phyloP scores from a whole-genome alignment of 78 protist species.

The Ministeria vibrans region DNA sequence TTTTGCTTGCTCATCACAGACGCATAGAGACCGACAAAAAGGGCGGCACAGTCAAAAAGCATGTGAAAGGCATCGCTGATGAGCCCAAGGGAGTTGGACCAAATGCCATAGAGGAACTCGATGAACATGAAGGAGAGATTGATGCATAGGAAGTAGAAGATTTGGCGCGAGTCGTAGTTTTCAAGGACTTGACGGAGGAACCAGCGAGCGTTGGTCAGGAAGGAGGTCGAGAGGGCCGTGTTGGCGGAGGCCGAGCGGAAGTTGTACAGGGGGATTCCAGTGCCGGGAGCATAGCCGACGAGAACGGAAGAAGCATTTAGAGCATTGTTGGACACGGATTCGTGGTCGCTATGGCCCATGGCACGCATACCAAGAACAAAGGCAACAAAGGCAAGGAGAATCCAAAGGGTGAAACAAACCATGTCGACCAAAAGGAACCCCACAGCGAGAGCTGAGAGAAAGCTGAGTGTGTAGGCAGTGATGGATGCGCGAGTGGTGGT shows the following conservation, averaged over 20 bases:
- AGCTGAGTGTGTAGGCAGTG: background rate
- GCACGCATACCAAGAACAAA: background rate
- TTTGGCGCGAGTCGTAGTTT: conserved; percentile 35
- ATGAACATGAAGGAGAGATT: conserved; percentile 79
- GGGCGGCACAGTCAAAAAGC: conserved; percentile 86
- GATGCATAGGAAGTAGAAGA: conserved; percentile 67
- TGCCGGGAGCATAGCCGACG: background rate
- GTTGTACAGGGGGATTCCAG: background rate
- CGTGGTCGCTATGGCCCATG: background rate
- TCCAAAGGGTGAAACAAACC: background rate
- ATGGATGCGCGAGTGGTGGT: background rate
- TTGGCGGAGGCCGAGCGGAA: background rate
- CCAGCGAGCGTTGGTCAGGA: too few relatives aligned
- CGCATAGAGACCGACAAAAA: conserved; percentile 78
- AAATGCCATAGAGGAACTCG: conserved; percentile 84
- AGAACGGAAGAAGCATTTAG: background rate
- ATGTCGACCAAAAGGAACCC: background rate
- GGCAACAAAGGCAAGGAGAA: background rate
- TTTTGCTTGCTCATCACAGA: conserved; percentile 67
- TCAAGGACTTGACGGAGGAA: background rate
- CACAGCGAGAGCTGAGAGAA: background rate
- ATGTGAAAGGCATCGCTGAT: conserved; percentile 93
- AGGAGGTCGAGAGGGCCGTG: background rate
- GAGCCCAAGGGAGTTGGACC: conserved; percentile 84
- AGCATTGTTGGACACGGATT: background rate